phyloP scores from a whole-genome alignment of 352 stramenopile genomes.

The Pythium guiyangense region DNA sequence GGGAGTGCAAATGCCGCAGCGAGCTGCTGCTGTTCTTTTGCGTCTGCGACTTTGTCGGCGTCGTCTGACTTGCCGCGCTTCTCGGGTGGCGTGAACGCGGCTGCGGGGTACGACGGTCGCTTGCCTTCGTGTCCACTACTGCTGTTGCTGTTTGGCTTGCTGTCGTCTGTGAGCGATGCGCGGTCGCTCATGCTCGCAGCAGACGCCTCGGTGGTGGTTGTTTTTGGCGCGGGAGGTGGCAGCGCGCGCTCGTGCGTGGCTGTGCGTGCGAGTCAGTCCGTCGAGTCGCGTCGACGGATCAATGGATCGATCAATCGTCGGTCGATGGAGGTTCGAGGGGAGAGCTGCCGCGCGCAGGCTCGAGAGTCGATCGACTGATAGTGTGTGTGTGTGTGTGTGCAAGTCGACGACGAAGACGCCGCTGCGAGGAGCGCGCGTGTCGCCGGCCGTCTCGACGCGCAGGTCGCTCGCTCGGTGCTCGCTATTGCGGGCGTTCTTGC shows the following conservation, averaged over 20 bases:
- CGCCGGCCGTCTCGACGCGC: background rate
- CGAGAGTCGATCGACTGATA: too few relatives aligned
- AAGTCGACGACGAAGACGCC: background rate
- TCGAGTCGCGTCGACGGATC: background rate
- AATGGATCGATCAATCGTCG: background rate
- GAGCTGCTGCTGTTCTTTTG: conserved; percentile 3
- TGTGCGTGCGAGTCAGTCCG: too few relatives aligned
- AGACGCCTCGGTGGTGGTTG: background rate
- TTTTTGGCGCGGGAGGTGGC: background rate
- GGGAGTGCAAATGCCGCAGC: conserved; percentile 3
- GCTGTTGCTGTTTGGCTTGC: conserved; percentile 3
- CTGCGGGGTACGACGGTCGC: conserved; percentile 11
- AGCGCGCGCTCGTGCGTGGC: background rate
- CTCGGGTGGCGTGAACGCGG: conserved; percentile 13
- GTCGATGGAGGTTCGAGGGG: background rate
- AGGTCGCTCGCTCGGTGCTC: background rate
- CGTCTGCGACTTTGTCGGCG: background rate
- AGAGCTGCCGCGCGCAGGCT: background rate
- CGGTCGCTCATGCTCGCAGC: conserved; percentile 10
- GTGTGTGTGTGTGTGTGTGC: too few relatives aligned
- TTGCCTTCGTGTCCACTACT: conserved; percentile 8
- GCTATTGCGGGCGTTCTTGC: background rate
- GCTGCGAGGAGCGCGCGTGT: background rate
- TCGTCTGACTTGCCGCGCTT: conserved; percentile 16
- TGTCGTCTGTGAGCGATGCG: background rate